Base-by-base conservation (phyloP, 2,329 filamentous ascomycete species). In the Microdochium bolleyi region DNA sequence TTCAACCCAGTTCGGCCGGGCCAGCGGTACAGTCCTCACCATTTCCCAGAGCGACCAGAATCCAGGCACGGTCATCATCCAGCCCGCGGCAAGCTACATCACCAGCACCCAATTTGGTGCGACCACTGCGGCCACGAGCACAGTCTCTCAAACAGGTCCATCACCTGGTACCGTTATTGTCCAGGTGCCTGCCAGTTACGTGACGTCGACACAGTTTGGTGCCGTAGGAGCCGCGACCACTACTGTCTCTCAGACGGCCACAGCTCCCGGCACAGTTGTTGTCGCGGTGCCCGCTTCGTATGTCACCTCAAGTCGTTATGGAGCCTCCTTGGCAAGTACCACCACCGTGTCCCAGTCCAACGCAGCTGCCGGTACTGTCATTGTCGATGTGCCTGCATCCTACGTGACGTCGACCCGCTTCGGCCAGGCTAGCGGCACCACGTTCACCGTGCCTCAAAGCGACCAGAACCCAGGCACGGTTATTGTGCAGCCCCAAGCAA, bases 141-240 rank as follows among this genome's bases (percentile, higher is more conserved):
- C 41, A 5, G 19, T 46, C 21, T 46, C 41, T 3, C 41, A 46
- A 19, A 22, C 41, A 22, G 49, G 38, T 3, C 19, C 48, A 9
- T 24, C 24, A 3, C 52, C 48, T 7, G 52, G 49, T n/a, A 53
- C 52, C 2, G 24, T 54, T 14, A 41, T 54, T 25, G 25, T 54
- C 4, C 14, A 50, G n/a, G 46, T 27, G 11, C 53, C 53, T 19
- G 46, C 46, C 4, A 52, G 32, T 24, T 49, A 50, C 19, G 34
- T 51, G 13, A 53, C 52, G 9, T 32, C 38, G 24, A 53, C 48
- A 27, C n/a, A 22, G 21, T 46, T 19, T 24, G 41, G 41, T 3
- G 41, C 41, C 3, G 16, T 19, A 13, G 7, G 13, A 22, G 41
- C 19, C 7, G 21, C 16, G 3, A 46, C 41, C 5, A 46, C 41